Conservation (phyloP, 768 basidiomycete genomes). For the Naganishia randhawae region DNA sequence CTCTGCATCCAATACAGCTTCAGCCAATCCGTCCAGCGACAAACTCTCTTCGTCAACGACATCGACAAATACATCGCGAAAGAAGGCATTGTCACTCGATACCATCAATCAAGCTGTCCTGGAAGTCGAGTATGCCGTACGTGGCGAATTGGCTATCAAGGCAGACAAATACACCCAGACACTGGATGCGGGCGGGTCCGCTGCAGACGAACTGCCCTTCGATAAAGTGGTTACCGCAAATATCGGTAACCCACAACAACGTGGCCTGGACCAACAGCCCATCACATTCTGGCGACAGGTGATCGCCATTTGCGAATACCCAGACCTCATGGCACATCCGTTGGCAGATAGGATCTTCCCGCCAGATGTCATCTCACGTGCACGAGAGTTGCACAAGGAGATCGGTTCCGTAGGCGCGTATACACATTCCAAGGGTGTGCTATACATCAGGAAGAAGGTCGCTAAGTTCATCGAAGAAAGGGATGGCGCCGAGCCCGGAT, state of each 20-base stretch:
- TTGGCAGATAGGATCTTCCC: conserved; percentile 68
- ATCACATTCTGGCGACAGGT: conserved; percentile 91
- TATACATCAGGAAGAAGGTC: conserved; percentile 78
- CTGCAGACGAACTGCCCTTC: conserved; percentile 63
- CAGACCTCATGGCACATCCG: conserved; percentile 72
- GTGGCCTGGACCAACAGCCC: conserved; percentile 85
- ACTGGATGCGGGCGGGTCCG: conserved; percentile 57
- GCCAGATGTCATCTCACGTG: conserved; percentile 74
- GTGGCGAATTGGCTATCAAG: conserved; percentile 92
- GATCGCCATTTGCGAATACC: conserved; percentile 87
- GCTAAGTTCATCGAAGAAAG: conserved; percentile 87
- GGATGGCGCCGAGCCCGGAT: conserved; percentile 64
- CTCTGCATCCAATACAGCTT: conserved; percentile 6
- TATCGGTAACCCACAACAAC: conserved; percentile 97
- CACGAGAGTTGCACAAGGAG: conserved; percentile 71
- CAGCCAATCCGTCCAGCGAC: conserved; percentile 7
- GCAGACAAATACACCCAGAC: conserved; percentile 75
- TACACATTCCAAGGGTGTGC: conserved; percentile 89
- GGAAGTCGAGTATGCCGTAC: conserved; percentile 92
- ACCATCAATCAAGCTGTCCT: conserved; percentile 77
- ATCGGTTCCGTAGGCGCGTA: conserved; percentile 94
- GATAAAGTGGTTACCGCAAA: conserved; percentile 85
- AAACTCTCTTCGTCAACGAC: conserved; percentile 10
- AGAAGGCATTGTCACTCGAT: conserved; percentile 58
- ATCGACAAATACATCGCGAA: neutral